A percentile compares a stretch with the other conserved stretches of the same genome.
Evolutionary conservation across 441 rosid genomes (phyloP).

Genomic region (Adansonia rubrostipa): DNA sequence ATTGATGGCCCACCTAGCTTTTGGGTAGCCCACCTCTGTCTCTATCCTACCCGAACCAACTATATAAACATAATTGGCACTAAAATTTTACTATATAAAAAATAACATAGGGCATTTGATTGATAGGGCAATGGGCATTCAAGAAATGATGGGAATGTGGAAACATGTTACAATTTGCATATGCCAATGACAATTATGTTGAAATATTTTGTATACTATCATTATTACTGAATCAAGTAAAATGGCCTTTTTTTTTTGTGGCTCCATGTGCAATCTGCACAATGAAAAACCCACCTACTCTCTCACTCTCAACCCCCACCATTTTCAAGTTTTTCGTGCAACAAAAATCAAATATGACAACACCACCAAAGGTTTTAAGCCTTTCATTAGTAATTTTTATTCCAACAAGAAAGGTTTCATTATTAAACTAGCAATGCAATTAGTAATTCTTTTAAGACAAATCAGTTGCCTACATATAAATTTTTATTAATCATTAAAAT

Average conservation of each 20-base stretch:
- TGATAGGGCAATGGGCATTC: neutral
- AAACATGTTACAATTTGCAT: constrained; percentile 20
- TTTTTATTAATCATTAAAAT: too few species aligned
- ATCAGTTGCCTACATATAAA: neutral
- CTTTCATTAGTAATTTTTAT: neutral
- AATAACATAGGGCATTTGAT: too few species aligned
- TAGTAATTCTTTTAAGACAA: neutral
- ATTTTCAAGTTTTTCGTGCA: neutral
- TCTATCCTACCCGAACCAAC: too few species aligned
- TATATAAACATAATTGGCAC: too few species aligned
- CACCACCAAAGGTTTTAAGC: too few species aligned
- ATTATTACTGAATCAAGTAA: constrained; percentile 37
- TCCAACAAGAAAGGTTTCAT: neutral
- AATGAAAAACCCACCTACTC: neutral
- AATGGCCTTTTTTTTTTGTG: neutral
- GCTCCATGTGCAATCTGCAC: constrained; percentile 20
- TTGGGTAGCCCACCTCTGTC: too few species aligned
- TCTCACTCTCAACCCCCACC: neutral
- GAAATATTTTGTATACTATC: constrained; percentile 18
- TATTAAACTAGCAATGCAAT: neutral
- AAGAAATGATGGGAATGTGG: constrained; percentile 3
- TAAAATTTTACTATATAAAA: too few species aligned
- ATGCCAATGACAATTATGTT: constrained; percentile 31
- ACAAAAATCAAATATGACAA: too few species aligned
- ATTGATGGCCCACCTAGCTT: too few species aligned